phyloP scores from a whole-genome alignment of 176 grass and related monocot genomes.

The Tillandsia leiboldiana region DNA sequence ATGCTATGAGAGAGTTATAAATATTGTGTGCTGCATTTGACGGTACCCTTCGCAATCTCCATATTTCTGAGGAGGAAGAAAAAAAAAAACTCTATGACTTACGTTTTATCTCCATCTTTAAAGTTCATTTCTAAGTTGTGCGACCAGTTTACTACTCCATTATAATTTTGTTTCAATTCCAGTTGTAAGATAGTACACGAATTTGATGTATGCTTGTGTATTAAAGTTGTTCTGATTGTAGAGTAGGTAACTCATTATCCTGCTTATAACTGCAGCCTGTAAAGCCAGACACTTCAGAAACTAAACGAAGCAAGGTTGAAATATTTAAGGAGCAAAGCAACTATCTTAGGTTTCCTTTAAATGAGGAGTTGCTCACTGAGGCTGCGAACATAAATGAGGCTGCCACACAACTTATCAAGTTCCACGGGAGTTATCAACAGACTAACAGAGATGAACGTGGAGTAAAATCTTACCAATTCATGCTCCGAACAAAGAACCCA shows the following conservation, averaged over 20 bases:
- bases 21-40: too few relatives aligned
- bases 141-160: too few relatives aligned
- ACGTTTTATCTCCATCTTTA: too few relatives aligned
- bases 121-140: too few relatives aligned
- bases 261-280: constrained; percentile 42
- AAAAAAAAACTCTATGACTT: too few relatives aligned
- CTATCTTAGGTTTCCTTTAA: constrained; percentile 84
- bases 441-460: constrained; percentile 70
- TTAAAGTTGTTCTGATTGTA: background rate
- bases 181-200: background rate
- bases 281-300: constrained; percentile 43
- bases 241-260: background rate
- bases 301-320: constrained; percentile 96
- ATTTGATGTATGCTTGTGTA: background rate
- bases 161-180: too few relatives aligned
- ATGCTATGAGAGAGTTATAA: too few relatives aligned
- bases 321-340: constrained; percentile 96
- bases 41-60: too few relatives aligned
- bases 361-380: constrained; percentile 72
- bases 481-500: constrained; percentile 97
- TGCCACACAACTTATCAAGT: constrained; percentile 85
- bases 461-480: constrained; percentile 83
- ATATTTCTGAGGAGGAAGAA: too few relatives aligned
- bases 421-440: constrained; percentile 96
- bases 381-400: constrained; percentile 81